A percentile compares a stretch with the other conserved stretches of the same genome.
Evolutionary conservation across 1,284 basidiomycete species (phyloP).

Genomic region (Trametes polyzona): DNA sequence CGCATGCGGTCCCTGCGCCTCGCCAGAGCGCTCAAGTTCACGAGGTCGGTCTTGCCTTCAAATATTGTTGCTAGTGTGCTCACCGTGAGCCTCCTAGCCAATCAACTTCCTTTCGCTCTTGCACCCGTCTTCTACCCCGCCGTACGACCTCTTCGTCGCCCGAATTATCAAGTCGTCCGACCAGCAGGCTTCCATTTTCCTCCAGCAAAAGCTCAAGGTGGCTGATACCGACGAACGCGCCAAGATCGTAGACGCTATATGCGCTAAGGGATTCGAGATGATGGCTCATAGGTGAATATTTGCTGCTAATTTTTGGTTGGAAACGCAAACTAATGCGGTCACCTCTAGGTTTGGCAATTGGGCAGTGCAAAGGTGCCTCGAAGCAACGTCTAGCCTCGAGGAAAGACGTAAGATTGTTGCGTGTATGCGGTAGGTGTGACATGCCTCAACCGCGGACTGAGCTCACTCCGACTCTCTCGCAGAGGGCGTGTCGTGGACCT

Average conservation of each 20-base stretch:
- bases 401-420: slow-evolving; percentile 77
- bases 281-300: slow-evolving; percentile 75
- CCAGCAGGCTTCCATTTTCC: slow-evolving; percentile 85
- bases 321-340: not conserved
- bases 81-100: slow-evolving; percentile 48
- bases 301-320: not conserved
- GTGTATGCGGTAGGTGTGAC: slow-evolving; percentile 71
- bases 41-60: slow-evolving; percentile 36
- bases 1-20: slow-evolving; percentile 19
- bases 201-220: slow-evolving; percentile 85
- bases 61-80: not conserved
- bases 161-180: slow-evolving; percentile 86
- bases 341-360: slow-evolving; percentile 78
- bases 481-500: slow-evolving; percentile 82
- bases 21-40: slow-evolving; percentile 36
- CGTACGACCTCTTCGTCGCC: slow-evolving; percentile 76
- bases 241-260: slow-evolving; percentile 84
- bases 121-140: slow-evolving; percentile 80
- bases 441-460: no score
- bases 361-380: slow-evolving; percentile 83
- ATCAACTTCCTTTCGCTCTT: slow-evolving; percentile 84
- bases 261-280: slow-evolving; percentile 81
- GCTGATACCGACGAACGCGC: slow-evolving; percentile 75
- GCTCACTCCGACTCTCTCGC: not conserved
- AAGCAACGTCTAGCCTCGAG: slow-evolving; percentile 69